Evolutionary conservation across 2,329 filamentous ascomycete genomes (phyloP).

Genomic region (Fusarium siculi): DNA sequence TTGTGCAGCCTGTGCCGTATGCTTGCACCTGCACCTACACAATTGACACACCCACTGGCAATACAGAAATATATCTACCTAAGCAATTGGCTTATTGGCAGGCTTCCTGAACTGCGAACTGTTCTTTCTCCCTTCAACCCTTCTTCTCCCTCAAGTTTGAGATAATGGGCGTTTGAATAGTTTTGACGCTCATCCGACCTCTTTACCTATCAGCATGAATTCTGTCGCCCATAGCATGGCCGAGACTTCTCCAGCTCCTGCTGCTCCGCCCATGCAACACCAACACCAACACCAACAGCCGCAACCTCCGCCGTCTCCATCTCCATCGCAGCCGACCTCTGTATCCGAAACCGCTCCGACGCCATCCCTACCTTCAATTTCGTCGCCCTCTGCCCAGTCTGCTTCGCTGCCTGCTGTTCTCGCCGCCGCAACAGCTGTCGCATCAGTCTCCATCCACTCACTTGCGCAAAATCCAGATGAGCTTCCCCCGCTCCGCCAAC

Average conservation of each 20-base stretch:
- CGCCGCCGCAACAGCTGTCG: constrained; percentile 35
- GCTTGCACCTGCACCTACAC: constrained; percentile 30
- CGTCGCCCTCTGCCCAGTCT: constrained; percentile 43
- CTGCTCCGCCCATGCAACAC: constrained; percentile 26
- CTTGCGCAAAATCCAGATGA: constrained; percentile 42
- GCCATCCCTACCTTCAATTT: constrained; percentile 41
- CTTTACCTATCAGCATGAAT: constrained; percentile 49
- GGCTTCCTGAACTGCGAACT: constrained; percentile 16
- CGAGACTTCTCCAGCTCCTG: constrained; percentile 42
- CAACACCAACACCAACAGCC: constrained; percentile 35
- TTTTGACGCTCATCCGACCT: constrained; percentile 21
- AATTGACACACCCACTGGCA: constrained; percentile 15
- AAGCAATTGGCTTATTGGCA: constrained; percentile 17
- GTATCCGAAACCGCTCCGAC: constrained; percentile 41
- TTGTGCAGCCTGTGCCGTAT: constrained; percentile 29
- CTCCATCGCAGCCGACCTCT: constrained; percentile 42
- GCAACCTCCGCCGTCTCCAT: constrained; percentile 41
- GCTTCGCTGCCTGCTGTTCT: constrained; percentile 42
- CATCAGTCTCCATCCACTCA: constrained; percentile 34
- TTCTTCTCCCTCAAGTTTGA: constrained; percentile 18
- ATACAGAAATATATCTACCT: constrained; percentile 9
- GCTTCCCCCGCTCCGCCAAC: constrained; percentile 43
- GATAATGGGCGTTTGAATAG: constrained; percentile 44
- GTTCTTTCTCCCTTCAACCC: constrained; percentile 12
- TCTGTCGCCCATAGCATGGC: constrained; percentile 51